Conservation (phyloP, 768 basidiomycete species). For the Psilocybe cubensis region DNA sequence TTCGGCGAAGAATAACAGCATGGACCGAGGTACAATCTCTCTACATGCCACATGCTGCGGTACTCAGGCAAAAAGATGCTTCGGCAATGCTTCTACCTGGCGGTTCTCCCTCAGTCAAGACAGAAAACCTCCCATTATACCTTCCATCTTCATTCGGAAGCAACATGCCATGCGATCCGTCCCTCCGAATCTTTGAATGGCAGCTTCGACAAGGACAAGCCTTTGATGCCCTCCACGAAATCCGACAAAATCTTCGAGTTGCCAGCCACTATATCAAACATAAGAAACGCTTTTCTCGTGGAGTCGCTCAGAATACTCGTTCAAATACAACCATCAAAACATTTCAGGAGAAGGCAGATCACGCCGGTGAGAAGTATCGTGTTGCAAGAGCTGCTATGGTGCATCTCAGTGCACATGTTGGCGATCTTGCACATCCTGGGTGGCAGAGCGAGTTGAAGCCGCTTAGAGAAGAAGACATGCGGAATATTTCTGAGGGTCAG, state of each 20-base stretch:
- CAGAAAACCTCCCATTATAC: constrained; percentile 1
- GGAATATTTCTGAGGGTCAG: not conserved
- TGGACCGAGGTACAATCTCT: constrained; percentile 14
- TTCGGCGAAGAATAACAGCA: constrained; percentile 1
- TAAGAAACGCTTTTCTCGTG: constrained; percentile 11
- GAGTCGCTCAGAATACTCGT: constrained; percentile 8
- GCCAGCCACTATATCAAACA: constrained; percentile 1
- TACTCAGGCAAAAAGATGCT: not conserved
- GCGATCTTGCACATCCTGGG: not conserved
- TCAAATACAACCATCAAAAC: constrained; percentile 4
- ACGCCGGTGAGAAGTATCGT: constrained; percentile 4
- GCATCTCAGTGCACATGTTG: not conserved
- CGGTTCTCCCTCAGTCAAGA: not conserved
- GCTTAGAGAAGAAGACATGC: constrained; percentile 7
- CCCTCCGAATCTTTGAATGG: constrained; percentile 12
- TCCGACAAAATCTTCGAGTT: constrained; percentile 14
- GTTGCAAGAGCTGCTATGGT: not conserved
- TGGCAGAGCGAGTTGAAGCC: not conserved
- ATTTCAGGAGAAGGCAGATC: constrained; percentile 2
- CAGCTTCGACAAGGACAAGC: constrained; percentile 17
- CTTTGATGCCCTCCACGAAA: constrained; percentile 19
- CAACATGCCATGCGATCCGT: not conserved
- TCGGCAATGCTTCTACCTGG: not conserved
- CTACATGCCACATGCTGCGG: constrained; percentile 4
- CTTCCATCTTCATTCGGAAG: constrained; percentile 5